Evolutionary conservation across 805 yeast genomes (phyloP), one percentile per base, ranked within the genome.

Genomic region (Candida wancherniae): DNA sequence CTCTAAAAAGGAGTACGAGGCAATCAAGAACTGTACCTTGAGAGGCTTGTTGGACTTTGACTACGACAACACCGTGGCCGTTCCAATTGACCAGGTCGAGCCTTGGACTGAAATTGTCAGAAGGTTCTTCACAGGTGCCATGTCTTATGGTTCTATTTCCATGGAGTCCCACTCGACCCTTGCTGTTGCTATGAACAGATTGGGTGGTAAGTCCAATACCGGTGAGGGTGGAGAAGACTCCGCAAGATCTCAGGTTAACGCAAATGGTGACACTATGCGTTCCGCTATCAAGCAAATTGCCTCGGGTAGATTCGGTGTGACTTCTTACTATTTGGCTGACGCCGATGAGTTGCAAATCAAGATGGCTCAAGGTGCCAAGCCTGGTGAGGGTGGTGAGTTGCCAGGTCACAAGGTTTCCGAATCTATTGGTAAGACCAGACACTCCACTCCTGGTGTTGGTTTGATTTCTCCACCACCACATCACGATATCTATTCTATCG

Each of bases 161-260:
- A 84, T 88, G 95, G 98, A 90, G 63, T 88, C 97, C 2, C 98
- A 90, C 63, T 86, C 97, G 4, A 90, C 98, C 8, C 68, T 90
- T 48, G 98, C 98, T 9, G 94, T 90, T 34, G 98, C 98, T 27
- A 90, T 90, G 98, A 90, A 90, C 69, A 73, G 97, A 58, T 71
- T 90, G 43, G 97, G 97, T 32, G 98, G 97, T 47, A 92, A 88
- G 63, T 86, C 96, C 28, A 90, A 90, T 61, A 88, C 97, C 40
- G 98, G 98, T 69, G 98, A 90, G 70, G 98, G 98, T 71, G 98
- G 98, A 70, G 98, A 90, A 63, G 97, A 90, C 55, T 76, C 92
- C 28, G 95, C 88, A 54, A 75, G 97, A 49, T 84, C 95, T 5
- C 67, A 72, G 31, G 82, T 81, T 13, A 73, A 75, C 39, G 80